These are phyloP conservation scores for Mrakia gelida DNA, from an alignment of 768 basidiomycete species.

Conservation along the genomic window DNA sequence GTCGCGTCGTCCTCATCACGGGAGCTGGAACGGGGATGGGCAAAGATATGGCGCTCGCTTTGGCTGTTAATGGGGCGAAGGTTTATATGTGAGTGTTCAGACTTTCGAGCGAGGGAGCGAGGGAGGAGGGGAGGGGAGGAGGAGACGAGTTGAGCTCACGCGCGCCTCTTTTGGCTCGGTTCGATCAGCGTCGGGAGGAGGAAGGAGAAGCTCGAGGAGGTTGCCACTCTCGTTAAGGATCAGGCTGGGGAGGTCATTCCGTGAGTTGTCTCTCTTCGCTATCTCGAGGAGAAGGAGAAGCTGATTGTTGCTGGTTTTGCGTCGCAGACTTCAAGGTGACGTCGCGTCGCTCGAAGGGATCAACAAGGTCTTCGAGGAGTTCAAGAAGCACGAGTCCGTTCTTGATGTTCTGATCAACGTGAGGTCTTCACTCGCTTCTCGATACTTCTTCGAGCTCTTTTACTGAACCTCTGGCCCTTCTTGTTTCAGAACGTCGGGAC, in stretches of 20 bases:
- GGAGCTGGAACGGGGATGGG: neutral
- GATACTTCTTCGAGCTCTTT: neutral
- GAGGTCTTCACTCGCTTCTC: neutral
- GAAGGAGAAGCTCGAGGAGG: neutral
- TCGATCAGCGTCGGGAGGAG: neutral
- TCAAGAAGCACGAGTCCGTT: neutral
- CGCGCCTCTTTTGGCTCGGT: too few species aligned
- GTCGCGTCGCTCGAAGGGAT: conserved; percentile 1
- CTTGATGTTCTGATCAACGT: conserved; percentile 6
- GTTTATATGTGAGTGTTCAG: conserved; percentile 1
- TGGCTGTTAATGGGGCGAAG: conserved; percentile 8
- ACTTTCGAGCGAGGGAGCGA: neutral
- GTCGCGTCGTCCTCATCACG: neutral
- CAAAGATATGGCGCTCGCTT: neutral
- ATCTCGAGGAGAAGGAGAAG: neutral
- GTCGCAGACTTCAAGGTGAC: neutral
- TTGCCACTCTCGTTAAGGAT: neutral
- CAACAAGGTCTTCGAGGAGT: conserved; percentile 4
- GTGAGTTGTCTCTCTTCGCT: neutral
- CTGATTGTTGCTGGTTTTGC: neutral
- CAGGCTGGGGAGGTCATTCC: neutral
- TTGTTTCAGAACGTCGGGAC: conserved; percentile 4
- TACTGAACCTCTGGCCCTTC: neutral
- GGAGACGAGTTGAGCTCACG: neutral
- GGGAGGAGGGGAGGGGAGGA: too few species aligned